Conservation (phyloP, 78 protist species). For the Creolimax fragrantissima region DNA sequence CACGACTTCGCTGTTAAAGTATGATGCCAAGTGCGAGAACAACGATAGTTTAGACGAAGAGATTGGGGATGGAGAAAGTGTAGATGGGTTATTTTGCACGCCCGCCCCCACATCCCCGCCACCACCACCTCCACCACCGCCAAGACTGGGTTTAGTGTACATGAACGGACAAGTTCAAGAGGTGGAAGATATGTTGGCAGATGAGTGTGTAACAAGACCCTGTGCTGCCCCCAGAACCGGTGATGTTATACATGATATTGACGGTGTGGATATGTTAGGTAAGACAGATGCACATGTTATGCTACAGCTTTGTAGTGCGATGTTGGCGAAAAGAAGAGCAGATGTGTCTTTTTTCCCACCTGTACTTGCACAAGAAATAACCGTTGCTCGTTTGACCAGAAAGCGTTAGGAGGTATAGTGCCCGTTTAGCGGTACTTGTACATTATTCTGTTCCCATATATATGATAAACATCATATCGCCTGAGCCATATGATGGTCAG, state of each 20-base stretch:
- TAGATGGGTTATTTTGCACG: too few species aligned
- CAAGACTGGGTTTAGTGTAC: neutral
- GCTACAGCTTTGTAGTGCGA: neutral
- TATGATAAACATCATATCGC: too few species aligned
- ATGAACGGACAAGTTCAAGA: neutral
- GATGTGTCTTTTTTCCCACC: neutral
- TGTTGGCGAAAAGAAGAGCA: neutral
- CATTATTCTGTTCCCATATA: too few species aligned
- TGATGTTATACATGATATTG: neutral
- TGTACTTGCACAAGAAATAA: neutral
- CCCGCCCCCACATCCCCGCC: too few species aligned
- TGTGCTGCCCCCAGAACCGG: neutral
- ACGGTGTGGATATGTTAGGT: neutral
- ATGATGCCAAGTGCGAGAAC: too few species aligned
- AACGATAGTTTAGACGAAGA: too few species aligned
- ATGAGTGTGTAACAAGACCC: neutral
- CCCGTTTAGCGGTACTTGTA: too few species aligned
- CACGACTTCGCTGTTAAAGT: too few species aligned
- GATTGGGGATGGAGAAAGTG: too few species aligned
- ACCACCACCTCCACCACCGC: neutral
- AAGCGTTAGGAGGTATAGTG: neutral
- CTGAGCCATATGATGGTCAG: too few species aligned
- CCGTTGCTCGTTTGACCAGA: neutral
- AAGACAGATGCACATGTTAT: neutral
- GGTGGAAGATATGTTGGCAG: neutral